Conservation (phyloP, 768 basidiomycete genomes). For the Pisolithus orientalis region DNA sequence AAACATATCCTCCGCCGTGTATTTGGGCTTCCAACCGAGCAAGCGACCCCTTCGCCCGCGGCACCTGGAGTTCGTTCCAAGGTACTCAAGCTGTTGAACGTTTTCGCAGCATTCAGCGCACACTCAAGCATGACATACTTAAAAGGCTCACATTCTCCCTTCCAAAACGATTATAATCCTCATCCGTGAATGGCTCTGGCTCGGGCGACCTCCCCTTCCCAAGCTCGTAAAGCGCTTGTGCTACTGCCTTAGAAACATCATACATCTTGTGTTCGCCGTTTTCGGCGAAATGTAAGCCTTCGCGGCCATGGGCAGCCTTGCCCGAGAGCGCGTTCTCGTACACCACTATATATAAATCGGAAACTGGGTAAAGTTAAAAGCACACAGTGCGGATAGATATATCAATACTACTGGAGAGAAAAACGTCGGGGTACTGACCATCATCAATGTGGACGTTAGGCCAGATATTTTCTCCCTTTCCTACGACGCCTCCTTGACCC, state of each 20-base stretch:
- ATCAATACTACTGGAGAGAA: neutral
- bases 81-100: constrained; percentile 7
- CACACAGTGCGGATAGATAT: neutral
- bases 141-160: neutral
- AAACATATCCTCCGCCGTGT: constrained; percentile 23
- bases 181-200: constrained; percentile 12
- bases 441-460: constrained; percentile 17
- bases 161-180: constrained; percentile 9
- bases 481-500: constrained; percentile 16
- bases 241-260: constrained; percentile 10
- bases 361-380: constrained; percentile 3
- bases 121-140: neutral
- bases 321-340: constrained; percentile 8
- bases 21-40: constrained; percentile 26
- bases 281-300: constrained; percentile 22
- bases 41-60: constrained; percentile 14
- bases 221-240: constrained; percentile 9
- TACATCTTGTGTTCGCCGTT: constrained; percentile 14
- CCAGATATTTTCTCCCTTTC: constrained; percentile 24
- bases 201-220: constrained; percentile 8
- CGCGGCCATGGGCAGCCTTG: constrained; percentile 14
- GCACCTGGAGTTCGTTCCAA: constrained; percentile 19
- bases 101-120: constrained; percentile 7
- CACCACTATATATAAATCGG: constrained; percentile 12
- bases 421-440: constrained; percentile 5